phyloP scores from a whole-genome alignment of 2,329 filamentous ascomycete genomes.

The Reticulascus tulasneorum region DNA sequence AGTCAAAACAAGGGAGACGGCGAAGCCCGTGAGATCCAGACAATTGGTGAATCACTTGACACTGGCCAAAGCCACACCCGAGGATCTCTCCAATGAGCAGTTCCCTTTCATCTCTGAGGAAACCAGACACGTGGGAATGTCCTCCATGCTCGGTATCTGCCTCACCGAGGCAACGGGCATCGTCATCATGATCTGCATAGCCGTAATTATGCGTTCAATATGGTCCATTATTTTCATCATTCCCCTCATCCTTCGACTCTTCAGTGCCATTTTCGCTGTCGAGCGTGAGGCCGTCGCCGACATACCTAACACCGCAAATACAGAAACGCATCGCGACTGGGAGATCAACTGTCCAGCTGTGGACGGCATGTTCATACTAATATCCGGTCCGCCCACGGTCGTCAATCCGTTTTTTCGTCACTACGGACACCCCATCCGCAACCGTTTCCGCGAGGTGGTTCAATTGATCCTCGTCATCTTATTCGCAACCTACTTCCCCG shows the following conservation, averaged over 20 bases:
- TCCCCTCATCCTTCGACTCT: constrained; percentile 8
- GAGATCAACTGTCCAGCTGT: constrained; percentile 14
- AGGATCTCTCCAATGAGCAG: constrained; percentile 1
- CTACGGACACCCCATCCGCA: constrained; percentile 17
- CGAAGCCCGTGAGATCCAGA: not conserved
- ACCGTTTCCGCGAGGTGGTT: constrained; percentile 11
- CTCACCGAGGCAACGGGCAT: constrained; percentile 7
- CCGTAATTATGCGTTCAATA: not conserved
- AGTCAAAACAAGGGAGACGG: too few species aligned
- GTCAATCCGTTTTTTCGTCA: constrained; percentile 17
- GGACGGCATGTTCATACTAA: constrained; percentile 16
- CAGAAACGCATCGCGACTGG: constrained; percentile 7
- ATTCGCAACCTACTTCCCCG: constrained; percentile 13
- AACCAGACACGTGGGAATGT: not conserved
- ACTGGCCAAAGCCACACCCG: constrained; percentile 2
- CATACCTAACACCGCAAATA: not conserved
- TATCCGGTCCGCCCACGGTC: constrained; percentile 2
- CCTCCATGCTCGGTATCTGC: constrained; percentile 2
- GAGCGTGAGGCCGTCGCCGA: constrained; percentile 7
- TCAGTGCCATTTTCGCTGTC: constrained; percentile 9
- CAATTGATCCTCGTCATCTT: constrained; percentile 11
- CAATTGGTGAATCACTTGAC: constrained; percentile 4
- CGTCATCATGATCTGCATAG: not conserved
- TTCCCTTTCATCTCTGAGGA: constrained; percentile 10
- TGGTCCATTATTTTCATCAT: constrained; percentile 11